Conservation (phyloP, 2,329 filamentous ascomycete species). For the Microcyclospora pomicola region DNA sequence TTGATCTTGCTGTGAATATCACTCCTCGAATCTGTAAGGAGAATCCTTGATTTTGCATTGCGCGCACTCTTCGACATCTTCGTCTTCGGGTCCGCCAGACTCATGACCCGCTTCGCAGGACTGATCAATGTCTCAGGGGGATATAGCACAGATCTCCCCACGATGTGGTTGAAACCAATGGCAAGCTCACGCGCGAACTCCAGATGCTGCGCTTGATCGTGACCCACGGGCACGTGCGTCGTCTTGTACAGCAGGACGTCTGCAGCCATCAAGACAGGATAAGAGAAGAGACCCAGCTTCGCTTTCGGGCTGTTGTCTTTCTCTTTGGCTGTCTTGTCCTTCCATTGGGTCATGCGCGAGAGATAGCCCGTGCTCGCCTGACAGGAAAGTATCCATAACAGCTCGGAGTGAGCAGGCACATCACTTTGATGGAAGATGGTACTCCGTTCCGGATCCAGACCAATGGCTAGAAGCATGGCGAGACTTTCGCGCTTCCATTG, state of each 20-base stretch:
- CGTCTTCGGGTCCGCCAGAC: constrained; percentile 56
- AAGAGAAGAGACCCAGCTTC: constrained; percentile 86
- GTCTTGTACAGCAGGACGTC: constrained; percentile 82
- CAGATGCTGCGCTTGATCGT: constrained; percentile 86
- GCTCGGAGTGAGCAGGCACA: constrained; percentile 62
- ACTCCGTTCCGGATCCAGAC: constrained; percentile 62
- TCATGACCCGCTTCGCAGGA: constrained; percentile 82
- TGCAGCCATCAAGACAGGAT: constrained; percentile 88
- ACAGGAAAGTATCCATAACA: constrained; percentile 96
- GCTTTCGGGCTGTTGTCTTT: constrained; percentile 39
- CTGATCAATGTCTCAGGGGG: constrained; percentile 59
- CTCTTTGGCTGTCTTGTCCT: constrained; percentile 40
- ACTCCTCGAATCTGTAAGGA: constrained; percentile 58
- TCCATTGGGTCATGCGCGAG: constrained; percentile 99
- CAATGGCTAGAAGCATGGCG: constrained; percentile 69
- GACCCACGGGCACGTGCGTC: constrained; percentile 92
- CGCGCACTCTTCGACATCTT: constrained; percentile 94
- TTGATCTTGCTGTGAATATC: constrained; percentile 57
- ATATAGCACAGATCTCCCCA: constrained; percentile 45
- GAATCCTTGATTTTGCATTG: constrained; percentile 60
- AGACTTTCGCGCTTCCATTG: constrained; percentile 59
- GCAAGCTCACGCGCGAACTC: constrained; percentile 83
- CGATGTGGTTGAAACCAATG: constrained; percentile 70
- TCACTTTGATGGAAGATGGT: constrained; percentile 62
- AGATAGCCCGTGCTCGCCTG: constrained; percentile 84